Percentiles rank a stretch among this genome's conserved stretches.
Evolutionary conservation across 2,329 filamentous ascomycete species (phyloP).

Genomic region (Rhytidhysteron rufulum): DNA sequence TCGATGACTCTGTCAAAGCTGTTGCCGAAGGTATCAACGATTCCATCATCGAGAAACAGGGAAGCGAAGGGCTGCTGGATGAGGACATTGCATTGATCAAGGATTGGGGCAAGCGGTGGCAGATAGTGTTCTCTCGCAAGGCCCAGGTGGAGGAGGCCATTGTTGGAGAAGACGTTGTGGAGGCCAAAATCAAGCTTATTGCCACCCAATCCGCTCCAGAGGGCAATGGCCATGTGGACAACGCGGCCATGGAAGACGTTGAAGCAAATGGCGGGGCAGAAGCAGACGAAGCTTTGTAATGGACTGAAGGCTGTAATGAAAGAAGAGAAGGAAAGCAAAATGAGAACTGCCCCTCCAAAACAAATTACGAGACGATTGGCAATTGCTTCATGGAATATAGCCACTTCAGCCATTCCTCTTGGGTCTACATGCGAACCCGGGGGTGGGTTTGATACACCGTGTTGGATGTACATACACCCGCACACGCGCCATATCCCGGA

Average conservation of each 20-base stretch:
- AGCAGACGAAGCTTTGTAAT: neutral
- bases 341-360: too few relatives aligned
- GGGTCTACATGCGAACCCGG: too few relatives aligned
- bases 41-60: slow-evolving; percentile 68
- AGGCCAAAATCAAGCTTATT: slow-evolving; percentile 39
- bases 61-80: slow-evolving; percentile 37
- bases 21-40: slow-evolving; percentile 74
- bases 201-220: slow-evolving; percentile 23
- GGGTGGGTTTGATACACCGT: too few relatives aligned
- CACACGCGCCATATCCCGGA: too few relatives aligned
- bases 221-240: slow-evolving; percentile 12
- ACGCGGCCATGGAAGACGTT: slow-evolving; percentile 13
- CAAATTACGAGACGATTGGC: too few relatives aligned
- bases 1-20: slow-evolving; percentile 71
- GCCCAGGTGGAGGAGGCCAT: slow-evolving; percentile 79
- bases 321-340: too few relatives aligned
- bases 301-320: neutral
- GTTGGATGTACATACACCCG: too few relatives aligned
- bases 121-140: slow-evolving; percentile 77
- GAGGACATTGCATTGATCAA: slow-evolving; percentile 59
- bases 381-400: too few relatives aligned
- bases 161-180: slow-evolving; percentile 53
- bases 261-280: neutral
- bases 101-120: slow-evolving; percentile 82
- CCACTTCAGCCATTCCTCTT: too few relatives aligned